Evolutionary conservation across 2,329 filamentous ascomycete species (phyloP), one percentile per base, ranked within the genome.

Genomic region (Teratosphaeria nubilosa): DNA sequence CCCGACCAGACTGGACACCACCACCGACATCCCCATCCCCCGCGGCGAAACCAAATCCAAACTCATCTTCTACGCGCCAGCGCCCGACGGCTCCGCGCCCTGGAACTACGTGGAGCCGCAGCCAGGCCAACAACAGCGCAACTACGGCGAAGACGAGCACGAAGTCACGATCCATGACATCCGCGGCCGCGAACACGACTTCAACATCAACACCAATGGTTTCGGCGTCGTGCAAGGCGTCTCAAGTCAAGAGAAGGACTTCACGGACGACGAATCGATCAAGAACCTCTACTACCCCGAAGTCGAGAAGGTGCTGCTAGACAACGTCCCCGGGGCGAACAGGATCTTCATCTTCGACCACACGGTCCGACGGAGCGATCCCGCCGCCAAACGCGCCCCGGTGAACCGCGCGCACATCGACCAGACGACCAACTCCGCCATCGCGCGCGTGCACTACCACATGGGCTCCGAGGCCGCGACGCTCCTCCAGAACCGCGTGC

Each of bases 321-420:
- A 82, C 14, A 73, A 83, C 58, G 78, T 95, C 16, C 84, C 86
- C 0, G 88, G 86, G 56, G 80, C 82, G 27, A 79, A 82, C 58
- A 79, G 80, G 4, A 77, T 95, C 31, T 77, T 89, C 64, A 76
- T 95, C 69, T 96, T 95, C 74, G 90, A 95, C 77, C 88, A 96
- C 76, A 95, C 90, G 7, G 83, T 95, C 71, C 86, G 91, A n/a
- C 82, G 87, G 50, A 77, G 82, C 11, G 70, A 73, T 1, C 80
- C 84, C 0, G 73, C 76, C 56, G 81, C 87, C 0, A 72, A 73
- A n/a, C 82, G 90, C 53, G 77, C 76, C 1, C 90, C 91, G 1
- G 90, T 95, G 0, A 82, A 78, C 13, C 74, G 82, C 48, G 88
- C 88, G 0, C 91, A 96, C 73, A 87, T 95, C 62, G 91, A 96